Evolutionary conservation across 345 rosid species (phyloP).

Genomic region (Aegle marmelos): DNA sequence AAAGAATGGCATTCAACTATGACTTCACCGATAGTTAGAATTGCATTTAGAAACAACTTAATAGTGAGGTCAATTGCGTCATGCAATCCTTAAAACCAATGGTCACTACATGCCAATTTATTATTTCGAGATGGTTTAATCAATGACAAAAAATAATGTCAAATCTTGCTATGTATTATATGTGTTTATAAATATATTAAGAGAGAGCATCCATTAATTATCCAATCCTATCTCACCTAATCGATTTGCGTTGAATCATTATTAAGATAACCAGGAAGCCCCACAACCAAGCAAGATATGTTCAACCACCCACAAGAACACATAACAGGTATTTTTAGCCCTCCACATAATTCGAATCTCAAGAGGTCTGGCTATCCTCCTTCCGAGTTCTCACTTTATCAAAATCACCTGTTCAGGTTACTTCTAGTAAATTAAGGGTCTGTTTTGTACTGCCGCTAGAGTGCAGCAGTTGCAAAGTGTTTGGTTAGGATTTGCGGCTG

Average conservation of each 20-base stretch:
- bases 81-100: neutral
- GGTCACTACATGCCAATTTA: neutral
- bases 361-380: neutral
- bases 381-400: neutral
- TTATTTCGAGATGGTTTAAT: neutral
- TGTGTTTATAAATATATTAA: neutral
- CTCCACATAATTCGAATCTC: neutral
- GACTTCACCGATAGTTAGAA: neutral
- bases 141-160: neutral
- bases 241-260: neutral
- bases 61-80: neutral
- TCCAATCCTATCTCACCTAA: neutral
- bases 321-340: neutral
- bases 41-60: neutral
- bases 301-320: neutral
- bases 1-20: neutral
- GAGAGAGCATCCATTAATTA: neutral
- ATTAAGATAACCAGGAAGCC: neutral
- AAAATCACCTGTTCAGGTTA: neutral
- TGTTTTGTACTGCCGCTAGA: too few relatives aligned
- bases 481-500: too few relatives aligned
- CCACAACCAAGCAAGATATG: neutral
- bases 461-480: too few relatives aligned
- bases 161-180: neutral
- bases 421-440: neutral